Base-by-base conservation (phyloP, 257 asterid species). In the Solanum habrochaites region DNA sequence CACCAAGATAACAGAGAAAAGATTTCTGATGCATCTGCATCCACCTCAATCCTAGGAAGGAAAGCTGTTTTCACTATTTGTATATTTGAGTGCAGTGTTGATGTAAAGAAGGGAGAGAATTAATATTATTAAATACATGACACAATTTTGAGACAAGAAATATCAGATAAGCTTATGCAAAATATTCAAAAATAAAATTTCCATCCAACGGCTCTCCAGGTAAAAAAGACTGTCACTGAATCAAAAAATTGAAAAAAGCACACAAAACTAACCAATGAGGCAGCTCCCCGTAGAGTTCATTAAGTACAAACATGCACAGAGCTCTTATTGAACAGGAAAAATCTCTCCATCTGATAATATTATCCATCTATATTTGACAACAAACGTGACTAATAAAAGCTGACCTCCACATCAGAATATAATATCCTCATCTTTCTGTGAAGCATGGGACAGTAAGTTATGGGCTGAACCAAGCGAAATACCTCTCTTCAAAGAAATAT, bases 351-450 rank as follows among this genome's bases (percentile, higher is more conserved):
- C 56, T 18, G 18, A 52, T 67, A 85, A 66, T 47, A 85, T 69
- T 42, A 85, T 27, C 87, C 70, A 11, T 69, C 47, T 69, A 85
- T 85, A 42, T 27, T 47, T 42, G n/a, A 29, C 49, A 85, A 45
- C n/a, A 71, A 8, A 31, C 42, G 18, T 29, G 35, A 69, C 82
- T 42, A 69, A 74, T 18, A 85, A 86, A 60, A 71, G 52, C 77
- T 37, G 56, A 85, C 83, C 86, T 87, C 87, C 86, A 85, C 8
- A 58, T 91, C 86, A 91, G 92, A 90, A 91, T 72, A 91, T 87
- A 77, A 90, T 91, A 85, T 91, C 92, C 13, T 90, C 91, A 2
- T 90, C 91, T 35, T 70, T 90, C 86, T 89, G 90, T 52, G 91
- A 78, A 86, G 72, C 75, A 37, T 80, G 88, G 49, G 85, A 35